phyloP scores from a whole-genome alignment of 2,329 filamentous ascomycete species.

The Metarhizium sp. region DNA sequence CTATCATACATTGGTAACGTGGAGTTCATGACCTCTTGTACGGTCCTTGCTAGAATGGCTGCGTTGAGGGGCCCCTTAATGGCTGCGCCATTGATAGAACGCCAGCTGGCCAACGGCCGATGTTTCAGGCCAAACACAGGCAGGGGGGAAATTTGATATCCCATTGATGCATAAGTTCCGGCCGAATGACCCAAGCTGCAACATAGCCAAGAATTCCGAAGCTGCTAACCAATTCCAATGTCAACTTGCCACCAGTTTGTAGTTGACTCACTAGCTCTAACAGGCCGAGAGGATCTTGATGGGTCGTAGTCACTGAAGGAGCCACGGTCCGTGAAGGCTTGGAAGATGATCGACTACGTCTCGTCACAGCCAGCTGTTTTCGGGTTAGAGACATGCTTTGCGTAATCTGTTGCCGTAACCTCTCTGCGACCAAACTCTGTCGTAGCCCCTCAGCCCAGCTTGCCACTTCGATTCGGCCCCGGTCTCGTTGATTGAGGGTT shows the following conservation, averaged over 20 bases:
- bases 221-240: constrained; percentile 65
- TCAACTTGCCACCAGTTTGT: constrained; percentile 53
- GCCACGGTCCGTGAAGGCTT: not conserved
- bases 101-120: not conserved
- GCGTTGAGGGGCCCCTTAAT: not conserved
- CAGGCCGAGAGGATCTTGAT: constrained; percentile 72
- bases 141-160: constrained; percentile 2
- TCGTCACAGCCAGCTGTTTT: constrained; percentile 7
- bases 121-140: not conserved
- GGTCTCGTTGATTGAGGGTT: constrained; percentile 12
- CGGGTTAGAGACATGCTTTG: not conserved
- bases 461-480: constrained; percentile 23
- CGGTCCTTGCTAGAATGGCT: not conserved
- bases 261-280: constrained; percentile 60
- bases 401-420: constrained; percentile 7
- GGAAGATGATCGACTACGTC: not conserved
- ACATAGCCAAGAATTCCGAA: constrained; percentile 66
- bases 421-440: constrained; percentile 24
- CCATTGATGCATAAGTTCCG: constrained; percentile 11
- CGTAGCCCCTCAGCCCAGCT: constrained; percentile 28
- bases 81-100: not conserved
- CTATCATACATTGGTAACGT: not conserved
- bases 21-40: not conserved
- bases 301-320: constrained; percentile 12
- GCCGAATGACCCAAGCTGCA: constrained; percentile 48